Base-by-base conservation (phyloP, 2,329 filamentous ascomycete genomes). In the Aspergillus sp. region DNA sequence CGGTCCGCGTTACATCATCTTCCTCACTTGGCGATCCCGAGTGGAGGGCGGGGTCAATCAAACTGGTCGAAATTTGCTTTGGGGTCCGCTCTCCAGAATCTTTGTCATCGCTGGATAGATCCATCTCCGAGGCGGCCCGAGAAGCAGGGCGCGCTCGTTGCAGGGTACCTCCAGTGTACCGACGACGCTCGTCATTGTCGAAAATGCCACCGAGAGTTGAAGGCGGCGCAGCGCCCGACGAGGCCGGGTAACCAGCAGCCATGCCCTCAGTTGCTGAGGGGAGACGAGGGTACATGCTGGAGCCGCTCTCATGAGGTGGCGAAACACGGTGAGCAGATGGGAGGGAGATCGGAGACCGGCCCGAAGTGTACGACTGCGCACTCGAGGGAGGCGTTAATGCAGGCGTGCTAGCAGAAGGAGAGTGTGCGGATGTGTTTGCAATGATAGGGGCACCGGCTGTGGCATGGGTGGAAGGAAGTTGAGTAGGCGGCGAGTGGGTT, bases 381-480 rank as follows among this genome's bases (percentile, higher is more conserved):
- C 83, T 86, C 5, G 82, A 84, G 1, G 84, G 83, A 18, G 85
- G 85, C 0, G 85, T 87, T 59, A 88, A 72, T 13, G 84, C 85
- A 3, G 85, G 85, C 39, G 85, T 88, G 53, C 83, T 81, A 51
- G 76, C 68, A 56, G 77, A 75, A 9, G 78, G 74, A 43, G 80
- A 79, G 47, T 79, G 74, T 36, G 67, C 74, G 4, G 78, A 74
- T 11, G 71, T 62, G 36, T 66, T 66, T 65, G 76, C 58, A 71
- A 77, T 48, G 65, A 80, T 67, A 58, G 78, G 54, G 60, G 71
- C 62, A 55, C 74, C 72, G 64, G 68, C 71, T 38, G 66, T 72
- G 62, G 73, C 71, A 67, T 78, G 77, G 68, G 68, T 69, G 12
- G 76, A 69, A 32, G 75, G 71, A 56, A 78, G 63, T 62, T 78